Base-by-base conservation (phyloP, 371 early-diverging fungal genomes). In the Mucor indicus region DNA sequence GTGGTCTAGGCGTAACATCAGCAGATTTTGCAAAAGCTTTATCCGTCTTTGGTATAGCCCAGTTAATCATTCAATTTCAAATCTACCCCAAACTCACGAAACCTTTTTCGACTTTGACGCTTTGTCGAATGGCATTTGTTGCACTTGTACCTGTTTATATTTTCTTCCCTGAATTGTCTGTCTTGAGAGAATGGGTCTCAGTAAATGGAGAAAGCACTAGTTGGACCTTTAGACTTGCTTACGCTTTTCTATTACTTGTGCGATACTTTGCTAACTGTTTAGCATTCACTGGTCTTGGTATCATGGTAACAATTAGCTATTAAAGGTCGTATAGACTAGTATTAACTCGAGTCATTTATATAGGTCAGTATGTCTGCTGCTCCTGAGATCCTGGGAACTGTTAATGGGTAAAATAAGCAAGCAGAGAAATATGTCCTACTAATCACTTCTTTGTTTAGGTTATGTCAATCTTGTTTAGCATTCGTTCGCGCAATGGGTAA, bases 401-500 rank as follows among this genome's bases (percentile, higher is more conserved):
- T 90, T 11, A 87, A 88, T 43, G 87, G 87, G 67, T 67, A 60
- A 50, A 21, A 21, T 24, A 13, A 30, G 16, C n/a, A 35, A 16
- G 9, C 32, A 9, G 9, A 10, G 24, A 21, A 15, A 1, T 27
- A 13, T 29, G 30, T 22, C 10, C 2, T 23, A 39, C 24, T 39
- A 2, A 39, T 15, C 9, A 44, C 7, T 22, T 12, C 5, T 29
- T 40, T 22, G 1, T 4, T 12, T 44, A 50, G 53, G 20, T 29
- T 53, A 15, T 81, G 79, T 1, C 85, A 84, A 42, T 80, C 81
- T 0, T 66, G 78, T 21, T 70, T 84, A 4, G 66, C 83, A 5
- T 64, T 85, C 48, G 78, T 81, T 35, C 64, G 90, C 15, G 81
- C 79, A 11, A 59, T 87, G 23, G 89, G 87, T 48, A 62, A 40